A percentile compares a stretch with the other conserved stretches of the same genome.
Conservation (phyloP, 2,329 filamentous ascomycete genomes). For the Neonectria coccinea region DNA sequence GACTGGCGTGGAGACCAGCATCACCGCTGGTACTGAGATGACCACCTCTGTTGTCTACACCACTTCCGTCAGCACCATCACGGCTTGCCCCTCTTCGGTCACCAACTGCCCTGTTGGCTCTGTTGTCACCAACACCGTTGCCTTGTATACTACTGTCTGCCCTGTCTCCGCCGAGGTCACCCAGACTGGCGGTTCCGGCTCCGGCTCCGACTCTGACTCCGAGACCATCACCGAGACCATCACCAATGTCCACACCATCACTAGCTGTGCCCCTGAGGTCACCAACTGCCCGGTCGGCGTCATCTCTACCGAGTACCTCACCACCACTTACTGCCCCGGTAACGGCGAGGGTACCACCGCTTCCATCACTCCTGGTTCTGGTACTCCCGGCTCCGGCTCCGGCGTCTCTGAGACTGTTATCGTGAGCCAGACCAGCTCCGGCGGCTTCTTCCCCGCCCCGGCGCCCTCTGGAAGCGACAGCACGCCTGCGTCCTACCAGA, state of each 20-base stretch:
- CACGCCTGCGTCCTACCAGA: neutral
- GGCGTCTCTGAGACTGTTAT: conserved; percentile 3
- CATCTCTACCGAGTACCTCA: conserved; percentile 34
- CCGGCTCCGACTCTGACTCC: conserved; percentile 15
- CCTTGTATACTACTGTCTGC: conserved; percentile 58
- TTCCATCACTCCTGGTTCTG: neutral
- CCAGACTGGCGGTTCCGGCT: conserved; percentile 19
- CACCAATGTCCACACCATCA: conserved; percentile 37
- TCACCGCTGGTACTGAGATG: conserved; percentile 17
- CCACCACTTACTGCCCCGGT: conserved; percentile 36
- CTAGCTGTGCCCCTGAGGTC: conserved; percentile 30
- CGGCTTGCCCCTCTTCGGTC: conserved; percentile 53
- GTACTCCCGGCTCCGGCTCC: conserved; percentile 1
- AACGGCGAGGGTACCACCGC: conserved; percentile 3
- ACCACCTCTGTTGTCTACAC: conserved; percentile 52
- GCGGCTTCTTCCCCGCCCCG: conserved; percentile 12
- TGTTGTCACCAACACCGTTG: conserved; percentile 52
- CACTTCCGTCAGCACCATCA: conserved; percentile 34
- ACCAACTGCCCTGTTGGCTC: conserved; percentile 60
- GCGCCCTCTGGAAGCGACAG: conserved; percentile 10
- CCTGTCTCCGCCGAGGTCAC: conserved; percentile 42
- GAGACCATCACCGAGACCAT: conserved; percentile 31
- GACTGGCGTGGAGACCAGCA: neutral
- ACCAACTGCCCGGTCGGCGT: conserved; percentile 29
- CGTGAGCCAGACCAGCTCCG: neutral